These are phyloP conservation scores for Onygena corvina DNA, from an alignment of 2,329 filamentous ascomycete genomes.

Conservation along the genomic window DNA sequence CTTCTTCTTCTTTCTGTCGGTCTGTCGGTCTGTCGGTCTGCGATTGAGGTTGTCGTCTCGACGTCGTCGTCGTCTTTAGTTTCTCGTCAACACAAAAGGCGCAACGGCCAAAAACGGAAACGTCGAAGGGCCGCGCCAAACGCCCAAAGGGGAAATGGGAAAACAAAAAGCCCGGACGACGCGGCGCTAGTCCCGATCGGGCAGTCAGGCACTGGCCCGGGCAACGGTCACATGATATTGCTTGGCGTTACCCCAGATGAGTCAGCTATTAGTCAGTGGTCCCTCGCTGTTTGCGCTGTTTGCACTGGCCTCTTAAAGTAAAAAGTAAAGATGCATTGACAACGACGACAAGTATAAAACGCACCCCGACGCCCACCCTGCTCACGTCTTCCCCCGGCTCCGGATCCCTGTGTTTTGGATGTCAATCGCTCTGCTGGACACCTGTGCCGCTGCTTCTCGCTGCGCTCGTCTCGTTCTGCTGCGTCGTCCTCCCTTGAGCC, in stretches of 20 bases:
- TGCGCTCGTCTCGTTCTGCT: background rate
- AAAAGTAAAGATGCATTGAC: background rate
- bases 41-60: no score
- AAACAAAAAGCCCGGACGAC: slow-evolving; percentile 3
- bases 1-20: background rate
- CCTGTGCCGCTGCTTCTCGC: background rate
- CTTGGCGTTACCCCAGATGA: background rate
- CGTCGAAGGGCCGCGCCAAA: no score
- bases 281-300: no score
- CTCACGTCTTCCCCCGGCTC: background rate
- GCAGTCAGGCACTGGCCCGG: no score
- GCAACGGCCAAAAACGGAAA: background rate
- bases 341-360: background rate
- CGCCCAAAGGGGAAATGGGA: slow-evolving; percentile 4
- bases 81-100: background rate
- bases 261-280: background rate
- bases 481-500: background rate
- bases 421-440: background rate
- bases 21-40: no score
- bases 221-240: no score
- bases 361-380: background rate
- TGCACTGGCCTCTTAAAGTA: no score
- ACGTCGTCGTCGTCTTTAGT: no score
- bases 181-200: background rate
- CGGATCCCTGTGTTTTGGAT: background rate